phyloP scores from a whole-genome alignment of 2,329 filamentous ascomycete genomes.

The Dactylellina haptotyla region DNA sequence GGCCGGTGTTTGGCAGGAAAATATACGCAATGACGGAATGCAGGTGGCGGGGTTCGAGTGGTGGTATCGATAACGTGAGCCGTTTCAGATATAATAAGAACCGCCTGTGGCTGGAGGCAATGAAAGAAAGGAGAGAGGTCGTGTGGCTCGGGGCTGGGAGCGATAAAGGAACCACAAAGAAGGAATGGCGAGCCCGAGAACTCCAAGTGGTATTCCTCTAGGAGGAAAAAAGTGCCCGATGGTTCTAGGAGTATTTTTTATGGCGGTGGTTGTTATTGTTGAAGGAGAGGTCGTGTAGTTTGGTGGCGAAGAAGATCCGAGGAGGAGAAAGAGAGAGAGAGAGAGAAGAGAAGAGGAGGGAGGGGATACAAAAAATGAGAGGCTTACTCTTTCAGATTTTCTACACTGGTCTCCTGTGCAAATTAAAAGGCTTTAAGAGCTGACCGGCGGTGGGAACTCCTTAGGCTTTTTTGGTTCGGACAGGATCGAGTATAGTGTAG shows the following conservation, averaged over 20 bases:
- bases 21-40: slow-evolving; percentile 43
- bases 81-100: slow-evolving; percentile 51
- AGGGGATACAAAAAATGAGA: slow-evolving; percentile 22
- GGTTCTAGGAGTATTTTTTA: slow-evolving; percentile 32
- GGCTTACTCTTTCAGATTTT: slow-evolving; percentile 53
- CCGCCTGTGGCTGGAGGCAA: slow-evolving; percentile 29
- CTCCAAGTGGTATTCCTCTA: slow-evolving; percentile 26
- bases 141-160: slow-evolving; percentile 20
- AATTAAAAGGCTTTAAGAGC: slow-evolving; percentile 22
- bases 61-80: slow-evolving; percentile 53
- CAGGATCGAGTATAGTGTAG: slow-evolving; percentile 52
- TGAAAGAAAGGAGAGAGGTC: slow-evolving; percentile 9
- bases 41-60: slow-evolving; percentile 43
- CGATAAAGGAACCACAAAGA: slow-evolving; percentile 5
- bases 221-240: slow-evolving; percentile 28
- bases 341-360: slow-evolving; percentile 33
- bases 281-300: slow-evolving; percentile 17
- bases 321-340: slow-evolving; percentile 21
- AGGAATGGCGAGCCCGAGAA: slow-evolving; percentile 8
- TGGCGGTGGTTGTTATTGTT: slow-evolving; percentile 14
- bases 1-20: slow-evolving; percentile 9
- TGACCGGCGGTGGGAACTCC: slow-evolving; percentile 34
- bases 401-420: slow-evolving; percentile 40
- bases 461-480: slow-evolving; percentile 12
- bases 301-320: slow-evolving; percentile 31